These are phyloP conservation scores for Phytophthora hybrid DNA, from an alignment of 352 stramenopile genomes.

Conservation along the genomic window DNA sequence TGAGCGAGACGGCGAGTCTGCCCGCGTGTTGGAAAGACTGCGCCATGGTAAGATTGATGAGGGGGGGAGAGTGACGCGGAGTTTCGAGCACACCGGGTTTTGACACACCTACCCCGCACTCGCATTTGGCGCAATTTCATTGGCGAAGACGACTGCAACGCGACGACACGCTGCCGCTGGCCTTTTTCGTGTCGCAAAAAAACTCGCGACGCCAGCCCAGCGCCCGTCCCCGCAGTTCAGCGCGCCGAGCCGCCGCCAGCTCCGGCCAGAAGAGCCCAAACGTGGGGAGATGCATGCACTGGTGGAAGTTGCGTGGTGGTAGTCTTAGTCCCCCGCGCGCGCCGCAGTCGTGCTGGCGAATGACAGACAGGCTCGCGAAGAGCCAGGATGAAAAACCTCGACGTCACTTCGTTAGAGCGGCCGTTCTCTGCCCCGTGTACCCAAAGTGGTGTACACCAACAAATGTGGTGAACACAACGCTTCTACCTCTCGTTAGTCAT, in stretches of 20 bases:
- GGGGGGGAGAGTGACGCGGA: background rate
- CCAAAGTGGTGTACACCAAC: slow-evolving; percentile 13
- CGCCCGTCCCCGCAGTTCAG: slow-evolving; percentile 3
- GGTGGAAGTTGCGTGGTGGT: background rate
- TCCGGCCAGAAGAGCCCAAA: background rate
- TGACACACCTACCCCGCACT: background rate
- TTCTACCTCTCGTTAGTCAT: background rate
- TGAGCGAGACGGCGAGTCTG: slow-evolving; percentile 4
- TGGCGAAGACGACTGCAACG: slow-evolving; percentile 31
- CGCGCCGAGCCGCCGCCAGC: background rate
- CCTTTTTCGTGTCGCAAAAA: slow-evolving; percentile 3
- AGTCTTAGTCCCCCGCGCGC: background rate
- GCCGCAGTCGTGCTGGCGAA: background rate
- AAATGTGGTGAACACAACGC: background rate
- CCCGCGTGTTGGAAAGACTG: slow-evolving; percentile 4
- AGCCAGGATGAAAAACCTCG: slow-evolving; percentile 18
- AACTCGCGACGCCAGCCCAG: background rate
- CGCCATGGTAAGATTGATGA: background rate
- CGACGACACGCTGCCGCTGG: slow-evolving; percentile 12
- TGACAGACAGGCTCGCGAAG: slow-evolving; percentile 1
- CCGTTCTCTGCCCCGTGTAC: slow-evolving; percentile 5
- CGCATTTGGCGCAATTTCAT: slow-evolving; percentile 24
- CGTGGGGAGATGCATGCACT: background rate
- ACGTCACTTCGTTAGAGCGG: background rate
- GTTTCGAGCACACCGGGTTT: background rate